Evolutionary conservation across 1,139 yeast genomes (phyloP), one percentile per base, ranked within the genome.

Genomic region (Taiozyma sp.): DNA sequence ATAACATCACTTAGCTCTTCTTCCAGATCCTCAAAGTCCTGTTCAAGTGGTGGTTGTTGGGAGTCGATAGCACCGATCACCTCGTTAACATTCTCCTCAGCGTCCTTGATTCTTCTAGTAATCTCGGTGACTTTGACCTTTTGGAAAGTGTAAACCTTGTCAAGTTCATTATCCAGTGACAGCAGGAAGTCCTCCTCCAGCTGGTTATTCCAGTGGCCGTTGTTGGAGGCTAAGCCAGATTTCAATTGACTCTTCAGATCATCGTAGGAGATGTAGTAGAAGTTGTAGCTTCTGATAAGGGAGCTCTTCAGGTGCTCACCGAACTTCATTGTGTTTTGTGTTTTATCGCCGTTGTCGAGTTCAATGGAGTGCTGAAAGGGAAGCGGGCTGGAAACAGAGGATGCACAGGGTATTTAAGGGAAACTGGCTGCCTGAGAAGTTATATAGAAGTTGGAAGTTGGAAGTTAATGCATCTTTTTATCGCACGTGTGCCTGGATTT

Each of bases 1-100:
- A 93, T 91, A 59, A 93, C 85, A 62, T 91, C 97, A 50, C 91
- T 82, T 60, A 93, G 75, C 64, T 90, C 97, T 59, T 88, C 95
- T 70, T 93, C 98, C 61, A 93, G 77, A 53, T 85, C 89, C 62
- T 89, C 95, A 63, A 90, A 93, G 64, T 88, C 96, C 66, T 87
- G 88, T 64, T 90, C 97, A 52, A 76, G 57, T 11, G 74, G 72
- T 1, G 73, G 70, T 24, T 47, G 34, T 22, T 22, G 28, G 14
- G 53, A 58, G 21, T 64, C 68, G 1, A 72, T 50, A 61, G 76
- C 61, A 19, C 75, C 74, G n/a, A 86, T 84, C 6, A 85, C 85
- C 48, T 76, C 79, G 54, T 76, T 72, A 32, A 88, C 93, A 53
- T 77, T 79, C 47, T 73, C 75, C 63, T 89, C 96, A 51, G 87